Evolutionary conservation across 768 basidiomycete species (phyloP).

Genomic region (Termitomyces sp.): DNA sequence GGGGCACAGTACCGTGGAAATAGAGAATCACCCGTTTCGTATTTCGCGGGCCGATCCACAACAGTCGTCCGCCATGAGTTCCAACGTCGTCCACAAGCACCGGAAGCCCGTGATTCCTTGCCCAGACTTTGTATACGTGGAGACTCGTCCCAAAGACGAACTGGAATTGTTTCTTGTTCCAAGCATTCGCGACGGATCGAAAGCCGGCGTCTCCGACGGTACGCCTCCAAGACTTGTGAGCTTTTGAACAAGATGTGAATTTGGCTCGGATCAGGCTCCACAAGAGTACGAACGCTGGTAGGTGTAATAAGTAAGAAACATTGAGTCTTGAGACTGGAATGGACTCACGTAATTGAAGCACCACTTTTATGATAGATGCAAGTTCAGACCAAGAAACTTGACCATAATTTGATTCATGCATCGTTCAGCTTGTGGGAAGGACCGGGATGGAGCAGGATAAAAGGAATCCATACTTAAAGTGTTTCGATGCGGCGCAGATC

Average conservation of each 20-base stretch:
- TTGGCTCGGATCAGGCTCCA: constrained; percentile 12
- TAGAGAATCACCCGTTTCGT: constrained; percentile 26
- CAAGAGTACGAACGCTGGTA: constrained; percentile 11
- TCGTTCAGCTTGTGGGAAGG: not conserved
- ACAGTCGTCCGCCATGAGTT: constrained; percentile 16
- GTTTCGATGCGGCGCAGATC: too few species aligned
- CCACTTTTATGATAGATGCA: not conserved
- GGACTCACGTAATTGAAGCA: not conserved
- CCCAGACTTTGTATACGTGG: constrained; percentile 19
- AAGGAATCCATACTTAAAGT: not conserved
- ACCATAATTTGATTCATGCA: not conserved
- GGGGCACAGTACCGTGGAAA: constrained; percentile 21
- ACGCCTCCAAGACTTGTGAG: constrained; percentile 17
- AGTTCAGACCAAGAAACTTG: constrained; percentile 4
- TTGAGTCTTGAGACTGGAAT: not conserved
- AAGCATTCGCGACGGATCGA: constrained; percentile 1
- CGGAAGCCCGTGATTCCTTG: constrained; percentile 15
- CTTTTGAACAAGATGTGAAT: constrained; percentile 11
- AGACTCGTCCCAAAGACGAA: constrained; percentile 14
- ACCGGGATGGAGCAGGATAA: not conserved
- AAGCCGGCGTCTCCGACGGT: constrained; percentile 13
- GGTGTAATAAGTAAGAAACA: not conserved
- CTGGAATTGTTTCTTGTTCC: constrained; percentile 19
- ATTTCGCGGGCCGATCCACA: constrained; percentile 29
- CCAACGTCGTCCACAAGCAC: constrained; percentile 22